Percentiles rank a stretch among this genome's conserved stretches.
These are phyloP conservation scores for Boehmeria nivea DNA, from an alignment of 306 rosid genomes.

Conservation along the genomic window DNA sequence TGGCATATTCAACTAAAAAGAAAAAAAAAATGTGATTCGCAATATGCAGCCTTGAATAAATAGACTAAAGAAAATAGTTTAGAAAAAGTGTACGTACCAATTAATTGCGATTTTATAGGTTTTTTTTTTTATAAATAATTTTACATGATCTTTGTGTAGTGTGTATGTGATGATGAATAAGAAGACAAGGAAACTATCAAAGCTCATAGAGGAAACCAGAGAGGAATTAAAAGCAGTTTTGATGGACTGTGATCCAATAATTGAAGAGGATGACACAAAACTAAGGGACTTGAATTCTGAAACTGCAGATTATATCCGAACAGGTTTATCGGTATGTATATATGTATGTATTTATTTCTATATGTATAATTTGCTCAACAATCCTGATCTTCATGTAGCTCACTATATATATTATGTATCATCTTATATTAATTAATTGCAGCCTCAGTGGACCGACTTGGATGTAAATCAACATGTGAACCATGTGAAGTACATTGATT, in stretches of 20 bases:
- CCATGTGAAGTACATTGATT: conserved; percentile 10
- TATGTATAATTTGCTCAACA: too few relatives aligned
- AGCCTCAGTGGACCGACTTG: conserved; percentile 22
- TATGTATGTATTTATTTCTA: background rate
- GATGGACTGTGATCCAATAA: conserved; percentile 14
- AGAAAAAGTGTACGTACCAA: too few relatives aligned
- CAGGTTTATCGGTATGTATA: conserved; percentile 6
- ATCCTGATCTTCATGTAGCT: too few relatives aligned
- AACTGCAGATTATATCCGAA: conserved; percentile 11
- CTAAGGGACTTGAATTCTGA: background rate
- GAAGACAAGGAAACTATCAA: conserved; percentile 22
- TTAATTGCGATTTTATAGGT: too few relatives aligned
- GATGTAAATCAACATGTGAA: conserved; percentile 26
- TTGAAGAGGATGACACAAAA: conserved; percentile 2
- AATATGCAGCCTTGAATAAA: too few relatives aligned
- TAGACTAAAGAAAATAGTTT: too few relatives aligned
- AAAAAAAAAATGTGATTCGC: too few relatives aligned
- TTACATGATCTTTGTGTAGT: too few relatives aligned
- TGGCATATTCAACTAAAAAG: too few relatives aligned
- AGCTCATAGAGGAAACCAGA: conserved; percentile 12
- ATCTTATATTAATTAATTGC: too few relatives aligned
- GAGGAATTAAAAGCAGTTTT: conserved; percentile 6
- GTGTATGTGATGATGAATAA: conserved; percentile 19
- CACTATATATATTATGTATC: background rate
- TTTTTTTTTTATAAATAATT: too few relatives aligned